Conservation (phyloP, 2,329 filamentous ascomycete species). For the Sporothrix euskadiensis region DNA sequence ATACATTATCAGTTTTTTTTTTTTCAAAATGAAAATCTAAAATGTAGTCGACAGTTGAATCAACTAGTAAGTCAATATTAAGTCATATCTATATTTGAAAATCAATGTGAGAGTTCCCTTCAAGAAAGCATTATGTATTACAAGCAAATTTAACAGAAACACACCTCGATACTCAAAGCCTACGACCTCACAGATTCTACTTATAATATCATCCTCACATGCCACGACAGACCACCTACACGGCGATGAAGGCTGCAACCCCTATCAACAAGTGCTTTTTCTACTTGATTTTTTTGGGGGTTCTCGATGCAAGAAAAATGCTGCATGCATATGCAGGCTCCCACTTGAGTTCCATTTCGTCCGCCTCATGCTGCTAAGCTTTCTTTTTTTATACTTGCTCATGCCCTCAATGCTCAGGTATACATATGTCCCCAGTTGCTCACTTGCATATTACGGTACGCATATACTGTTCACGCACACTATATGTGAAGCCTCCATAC, state of each 20-base stretch:
- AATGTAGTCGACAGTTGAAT: too few relatives aligned
- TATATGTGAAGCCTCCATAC: neutral
- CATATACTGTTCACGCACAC: neutral
- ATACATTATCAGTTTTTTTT: too few relatives aligned
- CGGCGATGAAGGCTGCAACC: neutral
- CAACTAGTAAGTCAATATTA: too few relatives aligned
- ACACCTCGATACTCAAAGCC: too few relatives aligned
- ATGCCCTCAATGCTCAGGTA: neutral
- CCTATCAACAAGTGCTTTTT: neutral
- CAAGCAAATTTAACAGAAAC: too few relatives aligned
- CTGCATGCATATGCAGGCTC: neutral
- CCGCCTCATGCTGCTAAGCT: too few relatives aligned
- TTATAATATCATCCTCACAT: neutral
- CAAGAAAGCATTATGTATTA: rapidly evolving
- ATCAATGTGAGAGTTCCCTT: too few relatives aligned
- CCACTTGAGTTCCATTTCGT: neutral
- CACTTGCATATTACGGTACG: neutral
- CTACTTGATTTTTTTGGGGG: neutral
- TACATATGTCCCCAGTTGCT: neutral
- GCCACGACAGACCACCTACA: neutral
- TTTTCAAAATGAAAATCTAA: too few relatives aligned
- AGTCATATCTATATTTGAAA: too few relatives aligned
- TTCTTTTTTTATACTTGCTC: neutral
- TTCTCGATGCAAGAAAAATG: neutral
- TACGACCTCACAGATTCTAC: too few relatives aligned